Conservation (phyloP, 2,329 filamentous ascomycete genomes). For the Metarhizium rileyi region DNA sequence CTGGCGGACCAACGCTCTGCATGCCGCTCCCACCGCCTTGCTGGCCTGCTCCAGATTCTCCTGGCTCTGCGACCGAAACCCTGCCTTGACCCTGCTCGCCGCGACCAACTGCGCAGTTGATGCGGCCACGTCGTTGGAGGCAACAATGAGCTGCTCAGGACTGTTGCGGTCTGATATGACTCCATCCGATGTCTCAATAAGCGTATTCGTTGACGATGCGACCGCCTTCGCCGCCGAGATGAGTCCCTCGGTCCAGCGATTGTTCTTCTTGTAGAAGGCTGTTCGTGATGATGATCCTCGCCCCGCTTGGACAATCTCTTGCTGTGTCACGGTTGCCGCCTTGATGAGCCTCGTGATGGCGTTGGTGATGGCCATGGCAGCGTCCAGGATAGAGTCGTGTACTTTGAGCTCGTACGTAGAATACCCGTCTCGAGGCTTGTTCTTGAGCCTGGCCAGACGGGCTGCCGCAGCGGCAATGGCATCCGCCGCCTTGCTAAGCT, state of each 20-base stretch:
- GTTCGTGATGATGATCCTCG: constrained; percentile 78
- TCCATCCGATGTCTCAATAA: constrained; percentile 96
- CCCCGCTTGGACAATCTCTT: constrained; percentile 93
- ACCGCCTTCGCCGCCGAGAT: constrained; percentile 97
- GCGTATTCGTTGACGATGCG: constrained; percentile 81
- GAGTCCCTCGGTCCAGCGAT: constrained; percentile 95
- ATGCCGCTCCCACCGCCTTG: constrained; percentile 86
- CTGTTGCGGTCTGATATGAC: constrained; percentile 87
- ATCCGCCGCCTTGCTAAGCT: constrained; percentile 87
- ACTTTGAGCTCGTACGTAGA: constrained; percentile 95
- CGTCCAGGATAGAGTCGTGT: constrained; percentile 88
- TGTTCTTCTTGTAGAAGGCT: constrained; percentile 99
- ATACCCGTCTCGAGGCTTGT: constrained; percentile 92
- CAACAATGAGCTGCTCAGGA: constrained; percentile 94
- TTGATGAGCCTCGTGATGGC: constrained; percentile 93
- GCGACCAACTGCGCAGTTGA: constrained; percentile 95
- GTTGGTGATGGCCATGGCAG: constrained; percentile 84
- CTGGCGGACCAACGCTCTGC: constrained; percentile 78
- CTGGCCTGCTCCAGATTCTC: constrained; percentile 83
- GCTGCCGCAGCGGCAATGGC: constrained; percentile 89
- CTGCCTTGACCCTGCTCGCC: constrained; percentile 90
- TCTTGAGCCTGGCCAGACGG: constrained; percentile 82
- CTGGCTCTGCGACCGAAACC: constrained; percentile 96
- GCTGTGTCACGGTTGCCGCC: constrained; percentile 83
- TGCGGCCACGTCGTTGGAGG: constrained; percentile 92